Conservation (phyloP, 495 filamentous ascomycete genomes). For the Trichoderma erinaceum region DNA sequence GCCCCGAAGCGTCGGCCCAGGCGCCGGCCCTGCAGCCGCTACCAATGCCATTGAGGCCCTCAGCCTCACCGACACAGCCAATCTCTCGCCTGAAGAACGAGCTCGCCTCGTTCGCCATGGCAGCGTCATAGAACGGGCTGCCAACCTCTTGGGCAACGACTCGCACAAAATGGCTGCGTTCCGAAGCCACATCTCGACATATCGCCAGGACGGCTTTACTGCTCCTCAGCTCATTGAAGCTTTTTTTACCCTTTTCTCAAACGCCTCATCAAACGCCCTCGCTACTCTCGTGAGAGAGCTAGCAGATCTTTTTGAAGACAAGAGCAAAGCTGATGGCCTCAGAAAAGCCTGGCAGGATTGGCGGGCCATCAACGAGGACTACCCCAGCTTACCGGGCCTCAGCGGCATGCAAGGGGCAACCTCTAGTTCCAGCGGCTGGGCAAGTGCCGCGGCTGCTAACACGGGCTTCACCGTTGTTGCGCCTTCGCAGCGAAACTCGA, state of each 20-base stretch:
- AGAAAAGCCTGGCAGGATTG: conserved; percentile 87
- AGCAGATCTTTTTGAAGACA: conserved; percentile 86
- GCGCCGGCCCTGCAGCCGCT: conserved; percentile 23
- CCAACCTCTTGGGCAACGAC: conserved; percentile 71
- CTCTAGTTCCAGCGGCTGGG: conserved; percentile 46
- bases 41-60: conserved; percentile 34
- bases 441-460: conserved; percentile 40
- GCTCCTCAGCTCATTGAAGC: conserved; percentile 72
- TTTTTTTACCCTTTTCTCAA: conserved; percentile 71
- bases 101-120: conserved; percentile 68
- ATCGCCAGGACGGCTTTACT: conserved; percentile 56
- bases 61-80: conserved; percentile 34
- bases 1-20: conserved; percentile 32
- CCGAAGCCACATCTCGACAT: conserved; percentile 69
- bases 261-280: conserved; percentile 67
- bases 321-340: conserved; percentile 61
- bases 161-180: conserved; percentile 65
- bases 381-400: conserved; percentile 76
- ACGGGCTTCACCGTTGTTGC: conserved; percentile 30
- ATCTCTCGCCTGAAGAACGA: conserved; percentile 65
- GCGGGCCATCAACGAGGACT: conserved; percentile 93
- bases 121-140: conserved; percentile 79
- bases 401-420: conserved; percentile 50
- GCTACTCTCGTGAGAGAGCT: conserved; percentile 89
- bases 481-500: conserved; percentile 34